Percentiles rank a stretch among this genome's conserved stretches.
phyloP scores from a whole-genome alignment of 179 eudicot genomes.

The Heliamphora pulchella region DNA sequence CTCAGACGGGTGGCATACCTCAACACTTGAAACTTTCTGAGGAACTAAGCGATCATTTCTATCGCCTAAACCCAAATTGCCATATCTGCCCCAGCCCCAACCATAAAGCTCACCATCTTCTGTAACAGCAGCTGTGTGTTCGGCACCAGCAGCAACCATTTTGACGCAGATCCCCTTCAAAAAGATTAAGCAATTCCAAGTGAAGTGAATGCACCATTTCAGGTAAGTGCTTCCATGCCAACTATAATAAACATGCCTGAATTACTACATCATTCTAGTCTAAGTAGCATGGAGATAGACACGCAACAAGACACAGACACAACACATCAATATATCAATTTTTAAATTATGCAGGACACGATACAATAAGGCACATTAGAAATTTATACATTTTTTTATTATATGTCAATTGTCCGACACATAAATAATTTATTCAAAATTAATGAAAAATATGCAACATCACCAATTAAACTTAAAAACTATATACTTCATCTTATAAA shows the following conservation, averaged over 20 bases:
- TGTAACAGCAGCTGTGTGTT: slow-evolving; percentile 95
- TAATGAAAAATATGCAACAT: too few species aligned
- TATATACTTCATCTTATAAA: too few species aligned
- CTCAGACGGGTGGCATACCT: slow-evolving; percentile 34
- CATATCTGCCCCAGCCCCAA: slow-evolving; percentile 99
- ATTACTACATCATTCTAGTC: neutral
- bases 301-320: too few species aligned
- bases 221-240: neutral
- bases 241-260: neutral
- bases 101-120: slow-evolving; percentile 89
- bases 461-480: too few species aligned
- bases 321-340: too few species aligned
- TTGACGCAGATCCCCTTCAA: slow-evolving; percentile 72
- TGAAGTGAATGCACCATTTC: neutral
- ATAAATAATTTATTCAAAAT: too few species aligned
- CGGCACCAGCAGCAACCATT: slow-evolving; percentile 99
- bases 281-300: too few species aligned
- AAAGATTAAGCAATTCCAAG: slow-evolving; percentile 6
- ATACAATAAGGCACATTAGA: too few species aligned
- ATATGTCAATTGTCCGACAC: too few species aligned
- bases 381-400: too few species aligned
- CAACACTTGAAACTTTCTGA: slow-evolving; percentile 51
- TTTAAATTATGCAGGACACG: too few species aligned
- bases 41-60: slow-evolving; percentile 80
- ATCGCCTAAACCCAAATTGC: slow-evolving; percentile 97